These are phyloP conservation scores for Rosa lucieae DNA, from an alignment of 306 rosid species.

Conservation along the genomic window DNA sequence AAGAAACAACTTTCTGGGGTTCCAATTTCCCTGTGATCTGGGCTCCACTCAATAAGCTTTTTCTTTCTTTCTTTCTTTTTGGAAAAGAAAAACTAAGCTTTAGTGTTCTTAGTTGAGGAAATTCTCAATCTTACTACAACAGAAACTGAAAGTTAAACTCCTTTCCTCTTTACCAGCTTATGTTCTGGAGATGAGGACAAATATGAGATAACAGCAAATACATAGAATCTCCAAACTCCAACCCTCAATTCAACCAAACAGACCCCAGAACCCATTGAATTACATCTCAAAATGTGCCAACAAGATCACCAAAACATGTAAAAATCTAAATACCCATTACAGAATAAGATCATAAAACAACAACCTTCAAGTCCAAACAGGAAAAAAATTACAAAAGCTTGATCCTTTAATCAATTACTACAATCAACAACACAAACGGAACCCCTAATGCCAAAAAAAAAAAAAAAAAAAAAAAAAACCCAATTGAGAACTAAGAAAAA, in stretches of 20 bases:
- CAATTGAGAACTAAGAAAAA: not conserved
- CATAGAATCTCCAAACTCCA: not conserved
- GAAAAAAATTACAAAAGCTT: conserved; percentile 9
- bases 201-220: not conserved
- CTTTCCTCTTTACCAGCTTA: not conserved
- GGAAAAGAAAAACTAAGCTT: not conserved
- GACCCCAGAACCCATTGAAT: not conserved
- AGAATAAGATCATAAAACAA: not conserved
- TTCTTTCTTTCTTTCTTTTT: not conserved
- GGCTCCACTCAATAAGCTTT: not conserved
- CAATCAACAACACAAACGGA: not conserved
- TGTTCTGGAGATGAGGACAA: not conserved
- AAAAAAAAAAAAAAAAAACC: not conserved
- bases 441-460: not conserved
- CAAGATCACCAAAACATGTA: not conserved
- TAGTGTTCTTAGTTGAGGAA: not conserved
- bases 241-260: conserved; percentile 10
- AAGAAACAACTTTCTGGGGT: not conserved
- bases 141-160: not conserved
- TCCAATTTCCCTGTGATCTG: not conserved
- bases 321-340: conserved; percentile 4
- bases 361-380: conserved; percentile 7
- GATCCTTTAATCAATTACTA: not conserved
- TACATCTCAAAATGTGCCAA: not conserved
- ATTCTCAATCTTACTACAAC: not conserved